A percentile compares a stretch with the other conserved stretches of the same genome.
Evolutionary conservation across 768 basidiomycete genomes (phyloP).

Genomic region (Amanita exitialis): DNA sequence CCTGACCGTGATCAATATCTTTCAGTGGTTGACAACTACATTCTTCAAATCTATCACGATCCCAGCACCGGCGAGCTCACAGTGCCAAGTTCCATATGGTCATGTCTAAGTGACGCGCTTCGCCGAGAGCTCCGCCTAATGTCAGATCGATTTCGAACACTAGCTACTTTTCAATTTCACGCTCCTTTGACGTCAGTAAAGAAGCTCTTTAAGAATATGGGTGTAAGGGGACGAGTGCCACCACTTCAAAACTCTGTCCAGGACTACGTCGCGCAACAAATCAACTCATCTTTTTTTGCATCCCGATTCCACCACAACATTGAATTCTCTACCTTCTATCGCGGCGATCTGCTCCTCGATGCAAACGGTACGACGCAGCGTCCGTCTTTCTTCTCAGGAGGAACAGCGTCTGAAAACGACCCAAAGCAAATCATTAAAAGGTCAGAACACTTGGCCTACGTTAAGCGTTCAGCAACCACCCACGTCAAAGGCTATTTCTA

Average conservation of each 20-base stretch:
- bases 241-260: neutral
- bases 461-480: neutral
- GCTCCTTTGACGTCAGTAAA: neutral
- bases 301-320: neutral
- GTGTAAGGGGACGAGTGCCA: neutral
- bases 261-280: neutral
- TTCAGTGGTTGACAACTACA: neutral
- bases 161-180: neutral
- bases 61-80: neutral
- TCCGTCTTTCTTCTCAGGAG: neutral
- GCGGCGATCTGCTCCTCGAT: neutral
- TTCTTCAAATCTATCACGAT: neutral
- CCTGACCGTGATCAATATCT: neutral
- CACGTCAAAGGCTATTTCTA: neutral
- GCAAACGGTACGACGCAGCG: too few species aligned
- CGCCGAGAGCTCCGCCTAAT: neutral
- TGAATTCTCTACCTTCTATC: neutral
- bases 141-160: neutral
- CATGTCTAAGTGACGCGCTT: neutral
- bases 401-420: neutral
- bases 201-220: neutral
- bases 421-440: neutral
- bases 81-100: neutral
- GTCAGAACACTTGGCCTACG: neutral
- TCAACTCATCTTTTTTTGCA: neutral